Conservation (phyloP, 345 rosid genomes). For the Lepidium aucheri region DNA sequence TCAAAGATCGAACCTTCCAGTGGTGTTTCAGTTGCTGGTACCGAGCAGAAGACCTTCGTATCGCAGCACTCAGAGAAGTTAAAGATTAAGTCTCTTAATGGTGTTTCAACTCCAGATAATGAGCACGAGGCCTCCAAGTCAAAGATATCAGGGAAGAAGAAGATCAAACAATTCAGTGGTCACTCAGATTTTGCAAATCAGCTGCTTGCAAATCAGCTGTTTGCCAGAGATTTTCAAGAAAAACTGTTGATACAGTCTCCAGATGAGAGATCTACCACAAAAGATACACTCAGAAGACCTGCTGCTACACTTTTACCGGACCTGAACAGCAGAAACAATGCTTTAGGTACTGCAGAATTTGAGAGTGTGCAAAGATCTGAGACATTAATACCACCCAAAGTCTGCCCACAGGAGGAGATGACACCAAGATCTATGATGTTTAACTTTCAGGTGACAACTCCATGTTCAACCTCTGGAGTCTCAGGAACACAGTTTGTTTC, state of each 20-base stretch:
- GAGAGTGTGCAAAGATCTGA: constrained; percentile 10
- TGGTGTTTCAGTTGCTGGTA: constrained; percentile 38
- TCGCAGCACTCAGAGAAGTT: background rate
- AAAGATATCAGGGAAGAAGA: background rate
- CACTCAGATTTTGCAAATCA: constrained; percentile 5
- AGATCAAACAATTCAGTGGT: background rate
- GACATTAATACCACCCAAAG: background rate
- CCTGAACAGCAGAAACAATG: constrained; percentile 37
- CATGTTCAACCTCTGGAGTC: constrained; percentile 26
- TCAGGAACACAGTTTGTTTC: constrained; percentile 10
- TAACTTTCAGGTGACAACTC: constrained; percentile 39
- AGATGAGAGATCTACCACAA: constrained; percentile 1
- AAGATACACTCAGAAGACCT: constrained; percentile 15
- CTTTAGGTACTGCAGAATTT: constrained; percentile 3
- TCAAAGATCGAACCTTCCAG: constrained; percentile 29
- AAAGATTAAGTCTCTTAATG: constrained; percentile 13
- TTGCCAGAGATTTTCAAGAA: constrained; percentile 15
- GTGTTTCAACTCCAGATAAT: constrained; percentile 34
- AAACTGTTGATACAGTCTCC: constrained; percentile 17
- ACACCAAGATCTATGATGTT: constrained; percentile 22
- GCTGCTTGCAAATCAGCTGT: no score
- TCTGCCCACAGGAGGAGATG: constrained; percentile 13
- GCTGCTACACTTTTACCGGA: constrained; percentile 40
- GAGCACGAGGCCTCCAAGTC: constrained; percentile 8
- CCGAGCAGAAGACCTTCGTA: constrained; percentile 8